phyloP scores from a whole-genome alignment of 208 protist genomes.

The Acanthamoeba sp. region DNA sequence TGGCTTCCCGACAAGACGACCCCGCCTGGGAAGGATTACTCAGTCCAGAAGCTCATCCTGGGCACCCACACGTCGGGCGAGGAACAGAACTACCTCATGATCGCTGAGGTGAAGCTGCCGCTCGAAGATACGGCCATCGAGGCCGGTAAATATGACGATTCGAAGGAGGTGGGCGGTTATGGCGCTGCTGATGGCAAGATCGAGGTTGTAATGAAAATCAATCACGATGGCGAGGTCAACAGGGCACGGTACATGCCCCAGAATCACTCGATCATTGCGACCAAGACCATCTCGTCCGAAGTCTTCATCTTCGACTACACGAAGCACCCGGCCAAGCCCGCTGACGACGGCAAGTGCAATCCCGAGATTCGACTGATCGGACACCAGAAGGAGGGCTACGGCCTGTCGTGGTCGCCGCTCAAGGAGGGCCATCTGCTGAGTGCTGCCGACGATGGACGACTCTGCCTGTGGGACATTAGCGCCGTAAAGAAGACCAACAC shows the following conservation, averaged over 20 bases:
- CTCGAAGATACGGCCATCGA: slow-evolving; percentile 82
- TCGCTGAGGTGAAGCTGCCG: slow-evolving; percentile 91
- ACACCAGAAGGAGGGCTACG: slow-evolving; percentile 93
- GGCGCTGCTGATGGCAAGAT: slow-evolving; percentile 85
- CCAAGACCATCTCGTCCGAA: slow-evolving; percentile 89
- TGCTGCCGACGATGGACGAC: slow-evolving; percentile 94
- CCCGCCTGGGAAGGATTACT: slow-evolving; percentile 86
- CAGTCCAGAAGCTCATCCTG: slow-evolving; percentile 89
- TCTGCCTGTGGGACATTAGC: slow-evolving; percentile 95
- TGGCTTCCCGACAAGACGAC: slow-evolving; percentile 90
- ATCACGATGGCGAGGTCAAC: slow-evolving; percentile 93
- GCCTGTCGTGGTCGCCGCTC: slow-evolving; percentile 89
- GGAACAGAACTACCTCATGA: slow-evolving; percentile 94
- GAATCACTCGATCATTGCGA: slow-evolving; percentile 93
- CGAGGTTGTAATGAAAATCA: slow-evolving; percentile 90
- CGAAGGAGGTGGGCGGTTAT: slow-evolving; percentile 83
- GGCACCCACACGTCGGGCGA: slow-evolving; percentile 94
- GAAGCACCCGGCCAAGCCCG: slow-evolving; percentile 89
- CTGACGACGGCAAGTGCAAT: slow-evolving; percentile 81
- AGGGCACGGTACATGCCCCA: slow-evolving; percentile 94
- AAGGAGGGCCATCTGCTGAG: slow-evolving; percentile 92
- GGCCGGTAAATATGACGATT: slow-evolving; percentile 86
- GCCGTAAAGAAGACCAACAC: slow-evolving; percentile 71
- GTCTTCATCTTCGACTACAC: slow-evolving; percentile 93
- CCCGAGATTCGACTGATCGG: slow-evolving; percentile 90